Percentiles rank a stretch among this genome's conserved stretches.
phyloP scores from a whole-genome alignment of 768 basidiomycete genomes.

The Leccinum variicolor region DNA sequence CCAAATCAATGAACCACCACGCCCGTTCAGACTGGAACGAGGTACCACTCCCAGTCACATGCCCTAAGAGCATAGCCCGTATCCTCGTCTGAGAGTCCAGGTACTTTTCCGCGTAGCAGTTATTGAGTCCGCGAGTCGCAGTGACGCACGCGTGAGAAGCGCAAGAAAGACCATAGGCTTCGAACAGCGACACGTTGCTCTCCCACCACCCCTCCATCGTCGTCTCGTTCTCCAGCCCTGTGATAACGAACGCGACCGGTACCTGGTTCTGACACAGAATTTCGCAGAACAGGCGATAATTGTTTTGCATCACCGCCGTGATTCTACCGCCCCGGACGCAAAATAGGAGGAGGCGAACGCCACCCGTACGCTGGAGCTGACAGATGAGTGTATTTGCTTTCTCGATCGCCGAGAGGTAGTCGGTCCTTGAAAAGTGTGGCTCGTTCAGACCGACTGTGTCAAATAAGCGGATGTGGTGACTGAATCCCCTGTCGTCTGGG shows the following conservation, averaged over 20 bases:
- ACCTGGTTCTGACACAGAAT: slow-evolving; percentile 31
- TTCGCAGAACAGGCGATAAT: slow-evolving; percentile 29
- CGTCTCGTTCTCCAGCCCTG: slow-evolving; percentile 31
- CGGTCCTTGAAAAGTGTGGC: slow-evolving; percentile 13
- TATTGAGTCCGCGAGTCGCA: slow-evolving; percentile 27
- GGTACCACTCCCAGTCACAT: slow-evolving; percentile 8
- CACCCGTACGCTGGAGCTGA: slow-evolving; percentile 28
- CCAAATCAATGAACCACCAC: slow-evolving; percentile 25
- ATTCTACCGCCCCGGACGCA: slow-evolving; percentile 33
- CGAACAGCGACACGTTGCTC: slow-evolving; percentile 32
- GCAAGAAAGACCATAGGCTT: slow-evolving; percentile 20
- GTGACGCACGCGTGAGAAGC: slow-evolving; percentile 39
- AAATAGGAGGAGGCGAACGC: slow-evolving; percentile 32
- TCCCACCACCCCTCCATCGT: slow-evolving; percentile 35
- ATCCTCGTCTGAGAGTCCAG: slow-evolving; percentile 29
- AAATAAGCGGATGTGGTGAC: slow-evolving; percentile 26
- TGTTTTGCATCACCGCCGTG: slow-evolving; percentile 28
- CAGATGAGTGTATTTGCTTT: slow-evolving; percentile 35
- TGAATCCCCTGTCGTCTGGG: slow-evolving; percentile 11
- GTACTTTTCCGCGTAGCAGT: slow-evolving; percentile 28
- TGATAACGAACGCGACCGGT: slow-evolving; percentile 31
- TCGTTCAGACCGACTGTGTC: slow-evolving; percentile 36
- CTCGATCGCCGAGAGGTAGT: slow-evolving; percentile 29
- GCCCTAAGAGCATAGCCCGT: slow-evolving; percentile 19
- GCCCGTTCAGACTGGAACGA: slow-evolving; percentile 23